Evolutionary conservation across 768 basidiomycete species (phyloP), one percentile per base, ranked within the genome.

Genomic region (Leccinum variicolor): DNA sequence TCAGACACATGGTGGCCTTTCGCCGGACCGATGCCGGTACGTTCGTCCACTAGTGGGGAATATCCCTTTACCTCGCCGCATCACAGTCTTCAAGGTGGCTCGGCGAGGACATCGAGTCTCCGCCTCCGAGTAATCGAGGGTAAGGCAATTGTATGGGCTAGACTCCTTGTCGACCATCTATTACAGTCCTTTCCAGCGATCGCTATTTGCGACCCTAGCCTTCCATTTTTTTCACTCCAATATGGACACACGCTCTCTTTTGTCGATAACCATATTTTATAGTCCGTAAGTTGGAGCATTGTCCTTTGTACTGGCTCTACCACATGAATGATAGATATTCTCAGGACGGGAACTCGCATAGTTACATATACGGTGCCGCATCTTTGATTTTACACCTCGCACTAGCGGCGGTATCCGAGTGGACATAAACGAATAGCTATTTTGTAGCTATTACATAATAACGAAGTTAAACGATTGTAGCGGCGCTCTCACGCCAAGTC

Each of bases 51-150:
- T 6, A 29, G 28, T 10, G 66, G 55, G n/a, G 62, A 58, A 6
- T 72, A 73, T 21, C 54, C 70, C 13, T 73, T 69, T 56, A 34
- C 50, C 33, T 48, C 66, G 2, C 65, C 67, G 17, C 65, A 60
- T 13, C 63, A 69, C 53, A 65, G 69, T 31, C 71, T 67, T 52
- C 51, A 58, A 49, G 60, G 61, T 28, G 36, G 28, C 23, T 56
- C 58, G 26, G 28, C 52, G 33, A 50, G 19, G 36, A 26, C 28
- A 10, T 34, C 53, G 17, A 63, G 63, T 26, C 67, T 23, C 65
- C 67, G 15, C 69, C 68, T 23, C 66, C 67, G 41, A 58, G 58
- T 31, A 69, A 69, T 36, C 54, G 53, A 33, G 47, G 6, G 31
- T 67, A 61, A 49, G 15, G 25, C 17, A 3, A 9, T 53, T 19